Base-by-base conservation (phyloP, 2,329 filamentous ascomycete genomes). In the Xylaria sp. region DNA sequence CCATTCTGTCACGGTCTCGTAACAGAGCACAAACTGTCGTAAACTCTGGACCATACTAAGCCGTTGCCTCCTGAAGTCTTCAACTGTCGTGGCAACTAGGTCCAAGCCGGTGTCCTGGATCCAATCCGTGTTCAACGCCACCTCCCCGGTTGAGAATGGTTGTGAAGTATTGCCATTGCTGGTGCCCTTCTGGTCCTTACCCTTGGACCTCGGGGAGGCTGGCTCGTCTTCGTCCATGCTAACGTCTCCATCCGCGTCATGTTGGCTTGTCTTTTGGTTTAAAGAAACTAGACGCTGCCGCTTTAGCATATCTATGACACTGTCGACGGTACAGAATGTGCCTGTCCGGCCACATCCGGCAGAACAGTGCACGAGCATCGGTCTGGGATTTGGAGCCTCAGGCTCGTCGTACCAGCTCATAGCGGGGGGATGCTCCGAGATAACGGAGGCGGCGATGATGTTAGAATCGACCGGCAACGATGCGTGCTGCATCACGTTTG, bases 31-130 rank as follows among this genome's bases (percentile, higher is more conserved):
- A 74, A 89, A 97, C 71, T 99, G 94, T 56, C 91, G 81, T 53
- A 97, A 76, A 66, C 89, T 97, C 73, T 97, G 94, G 40, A 99
- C 93, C 92, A 97, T 99, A 72, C 92, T 97, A 18, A 97, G 75
- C 61, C 94, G 80, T 75, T 99, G 94, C 44, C 82, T 78, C 52
- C 94, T 81, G 72, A 99, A 96, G 65, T 97, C 92, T 64, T 94
- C 89, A 1, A 99, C 93, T 0, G 92, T 94, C 69, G 86, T 87
- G 58, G 90, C 87, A 44, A 99, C 86, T 55, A 97, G 73, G 70
- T 99, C 94, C 1, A 90, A 69, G 21, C 84, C 80, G 43, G 90
- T 85, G 57, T 88, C 80, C 13, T 79, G 73, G n/a, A 92, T 69
- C 89, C 90, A 96, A 17, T 74, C 75, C 1, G 80, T 80, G 43